phyloP scores from a whole-genome alignment of 169 alveolate species.

The Eimeria necatrix region DNA sequence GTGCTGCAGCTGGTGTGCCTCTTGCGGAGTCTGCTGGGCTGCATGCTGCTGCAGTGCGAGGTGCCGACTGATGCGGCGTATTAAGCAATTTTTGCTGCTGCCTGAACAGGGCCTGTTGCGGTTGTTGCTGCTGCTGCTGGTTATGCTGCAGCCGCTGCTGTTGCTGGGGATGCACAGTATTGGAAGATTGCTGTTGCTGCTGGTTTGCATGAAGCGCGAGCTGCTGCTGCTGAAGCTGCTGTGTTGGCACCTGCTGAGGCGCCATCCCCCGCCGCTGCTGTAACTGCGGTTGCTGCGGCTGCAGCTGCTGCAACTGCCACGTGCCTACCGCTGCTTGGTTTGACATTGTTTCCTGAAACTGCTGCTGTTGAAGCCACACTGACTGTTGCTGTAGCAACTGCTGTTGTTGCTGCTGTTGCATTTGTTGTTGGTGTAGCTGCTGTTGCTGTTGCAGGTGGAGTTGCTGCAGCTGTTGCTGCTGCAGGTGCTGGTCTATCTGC shows the following conservation, averaged over 20 bases:
- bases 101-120: neutral
- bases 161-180: conserved; percentile 18
- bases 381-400: neutral
- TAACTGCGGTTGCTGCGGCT: conserved; percentile 32
- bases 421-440: neutral
- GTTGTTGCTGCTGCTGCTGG: neutral
- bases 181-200: neutral
- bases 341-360: conserved; percentile 1
- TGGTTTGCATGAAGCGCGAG: neutral
- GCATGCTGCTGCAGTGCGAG: conserved; percentile 11
- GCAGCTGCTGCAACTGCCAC: conserved; percentile 46
- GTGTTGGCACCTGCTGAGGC: neutral
- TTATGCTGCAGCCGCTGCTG: neutral
- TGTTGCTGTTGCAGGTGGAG: neutral
- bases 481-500: conserved; percentile 1
- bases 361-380: neutral
- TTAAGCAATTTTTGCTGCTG: conserved; percentile 26
- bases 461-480: conserved; percentile 23
- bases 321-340: neutral
- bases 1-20: conserved; percentile 5
- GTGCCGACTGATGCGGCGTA: conserved; percentile 26
- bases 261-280: neutral
- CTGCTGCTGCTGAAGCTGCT: conserved; percentile 47
- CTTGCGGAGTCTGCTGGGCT: conserved; percentile 10
- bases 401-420: conserved; percentile 40